Evolutionary conservation across 768 basidiomycete genomes (phyloP), one percentile per base, ranked within the genome.

Genomic region (Xerocomellus intermedius): DNA sequence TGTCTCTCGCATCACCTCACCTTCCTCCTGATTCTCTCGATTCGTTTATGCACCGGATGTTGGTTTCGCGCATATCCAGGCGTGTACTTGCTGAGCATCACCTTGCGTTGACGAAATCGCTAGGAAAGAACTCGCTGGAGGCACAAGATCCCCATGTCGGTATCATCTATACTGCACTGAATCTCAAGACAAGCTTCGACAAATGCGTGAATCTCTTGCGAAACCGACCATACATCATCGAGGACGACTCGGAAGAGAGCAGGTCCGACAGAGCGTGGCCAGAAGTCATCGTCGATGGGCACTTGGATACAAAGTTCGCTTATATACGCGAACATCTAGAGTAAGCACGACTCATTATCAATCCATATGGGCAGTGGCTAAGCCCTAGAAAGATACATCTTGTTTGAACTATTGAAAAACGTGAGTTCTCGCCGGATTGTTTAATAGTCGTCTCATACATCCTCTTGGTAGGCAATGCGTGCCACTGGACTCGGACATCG

Each of bases 71-170:
- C 50, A 94, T 94, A 68, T 94, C 92, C 13, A 81, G 93, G 21
- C 84, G 93, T 32, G 94, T 96, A 32, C 79, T 96, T 22, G 89
- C 85, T 5, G 91, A 94, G 66, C 93, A 96, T 61, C 93, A 96
- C 62, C 82, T 94, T 50, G 88, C 91, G 2, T 76, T 96, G 6
- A 88, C 91, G 8, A 78, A 82, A 53, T 80, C 79, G 26, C 76
- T 83, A 54, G 69, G 72, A 33, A 58, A 57, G 19, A 70, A 69
- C 61, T 64, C 52, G 53, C 55, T 58, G 72, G 78, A 43, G 68
- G 67, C 28, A 8, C 73, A 68, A 44, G 82, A 84, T 60, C 80
- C 81, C 8, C 84, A 87, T 64, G 91, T 95, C 19, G 93, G 93
- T 6, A 86, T 95, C 52, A 94, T 95, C 45, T 87, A 84, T 61